Evolutionary conservation across 2,329 filamentous ascomycete species (phyloP).

Genomic region (Diaporthe sp.): DNA sequence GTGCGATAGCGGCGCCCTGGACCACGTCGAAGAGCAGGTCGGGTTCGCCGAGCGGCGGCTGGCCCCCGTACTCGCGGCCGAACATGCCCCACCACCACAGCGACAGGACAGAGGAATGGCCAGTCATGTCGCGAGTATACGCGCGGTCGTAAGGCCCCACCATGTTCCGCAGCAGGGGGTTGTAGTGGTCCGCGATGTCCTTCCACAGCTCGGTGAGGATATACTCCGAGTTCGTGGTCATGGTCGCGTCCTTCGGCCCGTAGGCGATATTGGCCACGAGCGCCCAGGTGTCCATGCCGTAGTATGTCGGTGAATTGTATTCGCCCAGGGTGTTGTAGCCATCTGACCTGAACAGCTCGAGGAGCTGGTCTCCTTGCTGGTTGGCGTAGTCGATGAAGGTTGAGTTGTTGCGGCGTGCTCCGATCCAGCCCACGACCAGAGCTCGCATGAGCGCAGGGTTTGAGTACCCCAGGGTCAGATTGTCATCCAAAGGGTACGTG

Average conservation of each 20-base stretch:
- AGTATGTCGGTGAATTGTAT: constrained; percentile 58
- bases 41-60: constrained; percentile 54
- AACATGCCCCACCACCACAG: constrained; percentile 60
- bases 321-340: constrained; percentile 53
- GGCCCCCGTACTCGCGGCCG: constrained; percentile 55
- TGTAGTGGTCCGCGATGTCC: constrained; percentile 54
- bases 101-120: constrained; percentile 56
- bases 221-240: constrained; percentile 49
- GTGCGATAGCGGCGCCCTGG: constrained; percentile 56
- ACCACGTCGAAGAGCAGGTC: constrained; percentile 59
- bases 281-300: constrained; percentile 57
- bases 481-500: constrained; percentile 55
- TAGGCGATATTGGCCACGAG: constrained; percentile 56
- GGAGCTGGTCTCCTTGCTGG: constrained; percentile 49
- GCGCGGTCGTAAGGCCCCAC: constrained; percentile 55
- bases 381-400: constrained; percentile 55
- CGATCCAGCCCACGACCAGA: constrained; percentile 58
- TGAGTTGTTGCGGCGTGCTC: constrained; percentile 54
- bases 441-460: constrained; percentile 59
- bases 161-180: constrained; percentile 53
- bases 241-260: constrained; percentile 48
- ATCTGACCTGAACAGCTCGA: constrained; percentile 50
- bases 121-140: constrained; percentile 56
- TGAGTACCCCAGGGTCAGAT: constrained; percentile 55
- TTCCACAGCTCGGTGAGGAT: constrained; percentile 53